phyloP scores from a whole-genome alignment of 441 rosid species.

The Bocquillonia castaneifolia region DNA sequence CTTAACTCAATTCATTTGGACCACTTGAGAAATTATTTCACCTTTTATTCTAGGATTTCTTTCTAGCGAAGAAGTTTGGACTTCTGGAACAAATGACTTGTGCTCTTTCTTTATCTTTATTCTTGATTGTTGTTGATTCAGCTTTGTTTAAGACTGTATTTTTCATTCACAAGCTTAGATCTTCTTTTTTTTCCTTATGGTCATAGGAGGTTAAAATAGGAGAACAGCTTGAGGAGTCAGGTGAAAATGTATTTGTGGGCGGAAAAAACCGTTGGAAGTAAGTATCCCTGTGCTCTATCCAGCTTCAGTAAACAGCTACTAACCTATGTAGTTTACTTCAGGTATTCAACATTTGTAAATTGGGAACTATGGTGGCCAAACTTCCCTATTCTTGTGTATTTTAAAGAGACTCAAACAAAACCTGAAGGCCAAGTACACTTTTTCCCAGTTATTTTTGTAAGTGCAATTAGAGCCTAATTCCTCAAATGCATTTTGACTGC shows the following conservation, averaged over 20 bases:
- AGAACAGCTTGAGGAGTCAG: slow-evolving; percentile 59
- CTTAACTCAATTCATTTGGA: no score
- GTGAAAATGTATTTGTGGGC: slow-evolving; percentile 69
- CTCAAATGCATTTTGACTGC: background rate
- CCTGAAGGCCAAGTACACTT: slow-evolving; percentile 85
- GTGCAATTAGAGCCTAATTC: slow-evolving; percentile 19
- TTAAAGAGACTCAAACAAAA: slow-evolving; percentile 70
- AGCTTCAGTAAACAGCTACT: slow-evolving; percentile 6
- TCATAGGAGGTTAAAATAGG: slow-evolving; percentile 70
- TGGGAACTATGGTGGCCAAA: slow-evolving; percentile 90
- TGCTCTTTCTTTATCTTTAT: background rate
- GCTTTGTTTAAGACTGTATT: background rate
- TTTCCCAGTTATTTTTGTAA: slow-evolving; percentile 76
- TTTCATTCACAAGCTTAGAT: background rate
- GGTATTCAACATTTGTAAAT: slow-evolving; percentile 67
- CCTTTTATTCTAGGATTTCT: no score
- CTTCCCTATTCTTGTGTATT: slow-evolving; percentile 67
- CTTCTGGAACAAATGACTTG: no score
- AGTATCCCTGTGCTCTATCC: slow-evolving; percentile 21
- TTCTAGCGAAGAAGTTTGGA: no score
- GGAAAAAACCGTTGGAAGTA: slow-evolving; percentile 81
- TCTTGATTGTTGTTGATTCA: background rate
- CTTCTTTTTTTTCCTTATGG: slow-evolving; percentile 3
- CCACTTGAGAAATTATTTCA: no score
- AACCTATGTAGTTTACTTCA: slow-evolving; percentile 20